A percentile compares a stretch with the other conserved stretches of the same genome.
These are phyloP conservation scores for Lactarius hatsudake DNA, from an alignment of 768 basidiomycete species.

Conservation along the genomic window DNA sequence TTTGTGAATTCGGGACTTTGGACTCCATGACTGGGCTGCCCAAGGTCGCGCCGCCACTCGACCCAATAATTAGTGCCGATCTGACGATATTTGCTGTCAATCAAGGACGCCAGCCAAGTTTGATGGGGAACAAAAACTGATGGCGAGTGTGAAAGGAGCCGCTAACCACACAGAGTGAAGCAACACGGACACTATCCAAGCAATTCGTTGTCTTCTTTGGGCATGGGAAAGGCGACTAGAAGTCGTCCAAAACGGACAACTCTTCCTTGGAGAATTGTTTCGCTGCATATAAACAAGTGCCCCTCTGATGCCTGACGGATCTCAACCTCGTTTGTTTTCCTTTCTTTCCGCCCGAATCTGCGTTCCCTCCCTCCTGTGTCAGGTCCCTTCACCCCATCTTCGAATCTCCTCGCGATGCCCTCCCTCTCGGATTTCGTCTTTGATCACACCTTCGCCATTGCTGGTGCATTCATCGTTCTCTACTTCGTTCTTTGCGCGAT, in stretches of 20 bases:
- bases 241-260: constrained; percentile 3
- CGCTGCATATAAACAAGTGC: constrained; percentile 20
- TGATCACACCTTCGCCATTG: constrained; percentile 22
- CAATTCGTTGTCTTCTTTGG: constrained; percentile 15
- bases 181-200: background rate
- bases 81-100: background rate
- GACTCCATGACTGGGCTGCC: background rate
- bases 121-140: background rate
- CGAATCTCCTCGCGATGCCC: constrained; percentile 22
- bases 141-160: background rate
- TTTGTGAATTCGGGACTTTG: background rate
- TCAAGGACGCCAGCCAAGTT: background rate
- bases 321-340: background rate
- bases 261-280: background rate
- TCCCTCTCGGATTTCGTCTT: constrained; percentile 21
- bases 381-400: background rate
- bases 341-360: constrained; percentile 3
- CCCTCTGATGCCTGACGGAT: background rate
- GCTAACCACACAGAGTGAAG: constrained; percentile 1
- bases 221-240: constrained; percentile 9
- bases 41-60: too few relatives aligned
- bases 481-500: constrained; percentile 31
- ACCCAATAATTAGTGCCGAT: background rate
- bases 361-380: constrained; percentile 12
- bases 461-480: constrained; percentile 22